Percentiles rank a stretch among this genome's conserved stretches.
phyloP scores from a whole-genome alignment of 83 land plant genomes.

The Isoetes engelmannii region DNA sequence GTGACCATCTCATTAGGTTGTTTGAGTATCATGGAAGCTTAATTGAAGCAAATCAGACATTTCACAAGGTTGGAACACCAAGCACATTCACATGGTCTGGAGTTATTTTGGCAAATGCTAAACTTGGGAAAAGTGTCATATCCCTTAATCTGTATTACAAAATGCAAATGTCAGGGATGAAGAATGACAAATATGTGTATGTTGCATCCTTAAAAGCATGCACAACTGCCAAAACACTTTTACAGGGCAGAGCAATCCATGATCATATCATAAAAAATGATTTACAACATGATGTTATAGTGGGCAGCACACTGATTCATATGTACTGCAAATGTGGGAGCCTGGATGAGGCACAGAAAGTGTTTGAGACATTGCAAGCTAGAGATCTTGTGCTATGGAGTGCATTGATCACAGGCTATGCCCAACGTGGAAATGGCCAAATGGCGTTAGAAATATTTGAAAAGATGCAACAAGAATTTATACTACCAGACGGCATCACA shows the following conservation, averaged over 20 bases:
- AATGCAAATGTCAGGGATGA: not conserved
- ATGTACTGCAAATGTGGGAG: not conserved
- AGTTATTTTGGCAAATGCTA: not conserved
- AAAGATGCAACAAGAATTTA: not conserved
- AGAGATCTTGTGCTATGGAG: constrained; percentile 6
- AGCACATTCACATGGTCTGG: not conserved
- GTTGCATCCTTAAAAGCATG: no score
- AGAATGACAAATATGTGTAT: not conserved
- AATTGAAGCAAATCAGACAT: not conserved
- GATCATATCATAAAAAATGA: no score
- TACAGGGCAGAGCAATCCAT: no score
- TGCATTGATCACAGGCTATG: constrained; percentile 12
- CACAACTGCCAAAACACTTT: no score
- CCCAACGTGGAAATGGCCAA: not conserved
- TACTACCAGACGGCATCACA: constrained; percentile 1
- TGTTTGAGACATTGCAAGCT: not conserved
- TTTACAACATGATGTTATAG: no score
- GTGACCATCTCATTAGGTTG: constrained; percentile 1
- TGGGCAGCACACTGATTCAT: not conserved
- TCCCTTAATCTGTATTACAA: not conserved
- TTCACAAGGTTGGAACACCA: not conserved
- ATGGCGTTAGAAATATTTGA: not conserved
- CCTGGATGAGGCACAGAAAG: not conserved
- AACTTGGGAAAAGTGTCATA: not conserved
- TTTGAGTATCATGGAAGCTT: not conserved